Evolutionary conservation across 2,329 filamentous ascomycete species (phyloP).

Genomic region (Fusarium sp.): DNA sequence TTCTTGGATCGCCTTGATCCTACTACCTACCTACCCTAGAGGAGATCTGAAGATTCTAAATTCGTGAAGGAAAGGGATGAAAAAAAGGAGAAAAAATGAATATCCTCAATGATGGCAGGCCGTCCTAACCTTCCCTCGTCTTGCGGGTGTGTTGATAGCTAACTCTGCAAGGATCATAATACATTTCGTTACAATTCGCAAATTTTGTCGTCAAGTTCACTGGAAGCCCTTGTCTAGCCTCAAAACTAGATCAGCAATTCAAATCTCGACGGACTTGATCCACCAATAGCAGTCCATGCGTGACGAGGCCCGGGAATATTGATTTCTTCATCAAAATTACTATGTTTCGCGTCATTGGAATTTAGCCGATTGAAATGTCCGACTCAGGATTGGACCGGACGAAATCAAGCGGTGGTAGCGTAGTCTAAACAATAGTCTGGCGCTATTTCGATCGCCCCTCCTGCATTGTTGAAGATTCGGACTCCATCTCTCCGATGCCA

Average conservation of each 20-base stretch:
- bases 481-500: slow-evolving; percentile 4
- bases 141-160: slow-evolving; percentile 8
- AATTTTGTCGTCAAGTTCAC: slow-evolving; percentile 10
- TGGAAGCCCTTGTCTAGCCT: not conserved
- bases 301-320: not conserved
- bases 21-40: slow-evolving; percentile 14
- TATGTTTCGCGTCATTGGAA: slow-evolving; percentile 15
- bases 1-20: not conserved
- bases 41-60: fast-evolving
- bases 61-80: not conserved
- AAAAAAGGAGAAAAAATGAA: no score
- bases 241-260: not conserved
- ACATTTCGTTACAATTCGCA: slow-evolving; percentile 1
- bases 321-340: not conserved
- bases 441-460: slow-evolving; percentile 4
- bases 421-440: not conserved
- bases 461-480: slow-evolving; percentile 5
- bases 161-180: not conserved
- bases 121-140: not conserved
- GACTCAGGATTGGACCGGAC: slow-evolving; percentile 13
- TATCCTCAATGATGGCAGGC: no score
- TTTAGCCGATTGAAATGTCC: not conserved
- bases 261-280: not conserved
- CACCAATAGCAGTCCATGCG: slow-evolving; percentile 4
- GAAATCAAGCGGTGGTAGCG: slow-evolving; percentile 1